These are phyloP conservation scores for Plectosphaerella cucumerina DNA, from an alignment of 2,329 filamentous ascomycete species.

Conservation along the genomic window DNA sequence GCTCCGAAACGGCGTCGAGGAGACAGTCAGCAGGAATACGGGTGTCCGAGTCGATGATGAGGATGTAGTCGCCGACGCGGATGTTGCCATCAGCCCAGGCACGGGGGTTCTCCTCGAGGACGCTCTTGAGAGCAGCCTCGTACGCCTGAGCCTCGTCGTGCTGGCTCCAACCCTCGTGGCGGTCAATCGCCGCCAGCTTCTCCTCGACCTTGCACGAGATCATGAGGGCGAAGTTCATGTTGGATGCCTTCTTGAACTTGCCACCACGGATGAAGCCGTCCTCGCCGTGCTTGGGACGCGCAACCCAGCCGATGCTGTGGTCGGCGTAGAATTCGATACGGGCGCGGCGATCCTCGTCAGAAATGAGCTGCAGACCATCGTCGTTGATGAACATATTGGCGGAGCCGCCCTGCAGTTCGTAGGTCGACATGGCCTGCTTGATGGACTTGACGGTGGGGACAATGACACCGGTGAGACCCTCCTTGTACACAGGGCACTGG, in stretches of 20 bases:
- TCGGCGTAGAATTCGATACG: constrained; percentile 66
- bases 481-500: constrained; percentile 86
- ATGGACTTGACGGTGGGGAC: constrained; percentile 72
- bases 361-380: constrained; percentile 66
- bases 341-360: constrained; percentile 56
- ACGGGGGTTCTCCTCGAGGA: constrained; percentile 63
- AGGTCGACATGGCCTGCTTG: constrained; percentile 73
- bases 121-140: constrained; percentile 58
- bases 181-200: constrained; percentile 53
- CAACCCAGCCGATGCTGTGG: constrained; percentile 66
- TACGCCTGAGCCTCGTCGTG: constrained; percentile 65
- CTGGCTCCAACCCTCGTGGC: constrained; percentile 61
- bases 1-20: constrained; percentile 74
- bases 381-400: constrained; percentile 76
- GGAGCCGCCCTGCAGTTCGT: constrained; percentile 73
- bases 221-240: constrained; percentile 69
- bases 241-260: constrained; percentile 68
- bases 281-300: constrained; percentile 59
- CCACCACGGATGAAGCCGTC: constrained; percentile 59
- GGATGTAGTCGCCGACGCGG: constrained; percentile 78
- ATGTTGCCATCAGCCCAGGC: constrained; percentile 84
- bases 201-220: constrained; percentile 68
- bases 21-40: constrained; percentile 74
- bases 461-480: constrained; percentile 72
- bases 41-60: constrained; percentile 75